A percentile compares a stretch with the other conserved stretches of the same genome.
Conservation (phyloP, 2,329 filamentous ascomycete species). For the Botrytis fabae region DNA sequence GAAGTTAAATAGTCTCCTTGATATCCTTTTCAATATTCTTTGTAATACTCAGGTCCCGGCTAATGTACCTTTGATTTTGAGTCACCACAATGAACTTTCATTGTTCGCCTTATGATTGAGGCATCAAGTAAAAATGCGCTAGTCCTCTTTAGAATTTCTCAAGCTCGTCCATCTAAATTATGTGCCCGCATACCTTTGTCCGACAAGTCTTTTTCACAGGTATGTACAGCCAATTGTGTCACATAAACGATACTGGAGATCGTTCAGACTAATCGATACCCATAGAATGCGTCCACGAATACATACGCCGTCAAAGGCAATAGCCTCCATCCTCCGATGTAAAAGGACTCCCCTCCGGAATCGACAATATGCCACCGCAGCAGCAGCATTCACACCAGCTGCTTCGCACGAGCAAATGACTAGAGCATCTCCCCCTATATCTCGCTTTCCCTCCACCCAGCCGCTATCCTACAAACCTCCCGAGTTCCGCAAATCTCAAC, state of each 20-base stretch:
- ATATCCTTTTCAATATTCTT: not conserved
- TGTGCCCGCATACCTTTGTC: not conserved
- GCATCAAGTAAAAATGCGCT: conserved; percentile 20
- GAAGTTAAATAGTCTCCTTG: not conserved
- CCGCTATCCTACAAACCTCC: conserved; percentile 85
- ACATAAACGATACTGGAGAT: not conserved
- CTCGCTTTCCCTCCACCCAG: conserved; percentile 63
- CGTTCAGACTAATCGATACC: conserved; percentile 1
- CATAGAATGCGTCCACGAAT: conserved; percentile 54
- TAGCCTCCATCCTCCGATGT: conserved; percentile 40
- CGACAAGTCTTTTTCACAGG: conserved; percentile 23
- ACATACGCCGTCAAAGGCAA: conserved; percentile 38
- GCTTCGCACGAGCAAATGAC: conserved; percentile 52
- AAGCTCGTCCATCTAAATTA: conserved; percentile 21
- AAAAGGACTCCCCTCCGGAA: conserved; percentile 41
- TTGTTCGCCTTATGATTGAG: not conserved
- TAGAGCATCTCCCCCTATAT: conserved; percentile 40
- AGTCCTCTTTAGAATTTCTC: conserved; percentile 33
- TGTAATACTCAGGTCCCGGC: not conserved
- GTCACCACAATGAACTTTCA: conserved; percentile 9
- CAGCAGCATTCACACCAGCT: conserved; percentile 50
- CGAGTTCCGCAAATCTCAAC: conserved; percentile 86
- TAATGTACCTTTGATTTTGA: conserved; percentile 8
- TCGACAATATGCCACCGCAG: conserved; percentile 52
- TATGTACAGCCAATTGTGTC: conserved; percentile 24